Evolutionary conservation across 768 basidiomycete species (phyloP), one percentile per base, ranked within the genome.

Genomic region (Lactifluus piperatus): DNA sequence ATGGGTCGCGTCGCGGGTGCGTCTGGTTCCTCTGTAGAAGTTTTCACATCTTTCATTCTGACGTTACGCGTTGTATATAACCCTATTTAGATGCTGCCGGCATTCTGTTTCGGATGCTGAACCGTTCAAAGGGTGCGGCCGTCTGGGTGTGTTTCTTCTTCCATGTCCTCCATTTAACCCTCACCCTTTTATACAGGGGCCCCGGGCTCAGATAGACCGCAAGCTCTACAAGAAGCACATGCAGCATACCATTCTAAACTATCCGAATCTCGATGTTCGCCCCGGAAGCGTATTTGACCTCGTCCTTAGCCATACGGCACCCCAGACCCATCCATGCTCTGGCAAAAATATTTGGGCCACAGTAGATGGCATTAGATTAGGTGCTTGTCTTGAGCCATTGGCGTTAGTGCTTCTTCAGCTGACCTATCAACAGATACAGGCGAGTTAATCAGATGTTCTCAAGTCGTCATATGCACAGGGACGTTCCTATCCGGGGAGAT

Each of bases 401-500:
- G 32, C 18, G 26, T 13, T 5, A n/a, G 6, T 34, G 29, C 32
- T 16, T 26, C 47, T n/a, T 5, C 32, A 27, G 14, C 8, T 24
- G 18, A 43, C 66, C 13, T 66, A 24, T 30, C 41, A 22, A 11
- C 69, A 91, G 91, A 91, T 32, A 77, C 80, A 4, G 88, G 90
- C 10, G 86, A 92, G 51, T 67, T 84, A 18, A 83, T 94, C 29
- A 73, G 74, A 18, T 94, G 91, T 66, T 83, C 86, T 4, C 83
- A 86, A 64, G 88, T 94, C 11, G 87, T 95, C 29, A 79, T 95
- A 14, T 92, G 91, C 65, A 94, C 92, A 0, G 93, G 93, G 8
- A 95, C 93, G 0, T 95, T 95, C 68, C 78, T 95, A 26, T 86
- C 87, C 2, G 93, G 90, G 11, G 90, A 94, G 72, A 91, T 94